Evolutionary conservation across 495 filamentous ascomycete genomes (phyloP), one percentile per base, ranked within the genome.

Genomic region (Ascodesmis nigricans): DNA sequence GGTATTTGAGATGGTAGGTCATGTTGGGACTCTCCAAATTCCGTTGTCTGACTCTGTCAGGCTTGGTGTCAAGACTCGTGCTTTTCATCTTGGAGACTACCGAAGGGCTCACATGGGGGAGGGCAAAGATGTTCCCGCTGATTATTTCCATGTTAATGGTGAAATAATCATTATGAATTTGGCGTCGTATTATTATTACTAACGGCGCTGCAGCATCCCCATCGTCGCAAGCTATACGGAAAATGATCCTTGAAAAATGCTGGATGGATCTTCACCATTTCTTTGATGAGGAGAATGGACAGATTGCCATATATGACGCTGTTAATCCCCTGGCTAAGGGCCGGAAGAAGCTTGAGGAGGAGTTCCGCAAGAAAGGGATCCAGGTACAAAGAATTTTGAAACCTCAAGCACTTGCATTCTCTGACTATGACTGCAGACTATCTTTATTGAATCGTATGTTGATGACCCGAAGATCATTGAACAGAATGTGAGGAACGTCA

Each of bases 231-330:
- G 67, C 92, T 42, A 63, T 95, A 11, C 72, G 90, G 29, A 81
- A 93, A 54, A 92, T 91, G 59, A 95, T 99, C 31, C 66, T 95
- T 5, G 91, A 92, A 58, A 87, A 87, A 54, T 99, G 90, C 46
- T 71, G 84, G 31, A 83, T 95, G 53, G 90, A 99, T 47, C 90
- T 99, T 21, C 91, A 91, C 39, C 73, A 75, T 36, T 99, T 91
- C 59, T 60, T 99, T 23, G 82, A 92, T 42, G 72, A 92, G 43
- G 90, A 95, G 47, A 95, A 93, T 47, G 90, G 90, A 8, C 90
- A 99, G 47, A 81, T 99, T 33, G 90, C 90, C 25, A 95, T 99
- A 33, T 99, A 95, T 47, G 90, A 99, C 60, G 87, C 90, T 17
- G 90, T 99, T n/a, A 95, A 95, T 48, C 80, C 83, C 7, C 66